Base-by-base conservation (phyloP, 441 rosid species). In the Erodium texanum region DNA sequence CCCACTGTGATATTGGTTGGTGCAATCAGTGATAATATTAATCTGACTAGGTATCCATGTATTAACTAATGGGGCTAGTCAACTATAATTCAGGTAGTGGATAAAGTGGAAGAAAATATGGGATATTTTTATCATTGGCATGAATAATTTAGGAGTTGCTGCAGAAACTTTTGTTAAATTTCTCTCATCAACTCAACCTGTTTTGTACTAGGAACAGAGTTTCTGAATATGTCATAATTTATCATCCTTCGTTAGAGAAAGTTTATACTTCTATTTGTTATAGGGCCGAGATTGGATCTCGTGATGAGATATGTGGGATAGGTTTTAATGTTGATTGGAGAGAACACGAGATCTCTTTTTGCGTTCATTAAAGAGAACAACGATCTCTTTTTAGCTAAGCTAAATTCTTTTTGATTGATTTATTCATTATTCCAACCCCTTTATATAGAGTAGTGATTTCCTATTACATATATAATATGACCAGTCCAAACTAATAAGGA, bases 71-170 rank as follows among this genome's bases (percentile, higher is more conserved):
- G 22, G 61, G 24, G 61, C n/a, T 15, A 54, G 23, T 54, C 61
- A 54, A 54, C 3, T 54, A 54, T 54, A 54, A 54, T 18, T 54
- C 61, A 54, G 61, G 61, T 54, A 54, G 61, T 54, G 61, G 61
- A 54, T 54, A 18, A 16, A 54, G 22, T 54, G 24, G 61, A 18
- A 54, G 61, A 54, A 54, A 16, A 54, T 14, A 6, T 54, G 61
- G 61, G 23, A 19, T 19, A 16, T 5, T 54, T 18, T 54, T 54
- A 54, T 54, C 61, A 18, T 18, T 6, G 22, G 22, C 22, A 19
- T 54, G 61, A 54, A 54, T 19, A 5, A 54, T 54, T 19, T 54
- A 18, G 61, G 61, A 54, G 22, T 16, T 54, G 61, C 61, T 16
- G 61, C 61, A 54, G 61, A 18, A 7, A 16, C 1, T 52, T 54